Conservation (phyloP, 148 eudicot genomes). For the Rhododendron vialii region DNA sequence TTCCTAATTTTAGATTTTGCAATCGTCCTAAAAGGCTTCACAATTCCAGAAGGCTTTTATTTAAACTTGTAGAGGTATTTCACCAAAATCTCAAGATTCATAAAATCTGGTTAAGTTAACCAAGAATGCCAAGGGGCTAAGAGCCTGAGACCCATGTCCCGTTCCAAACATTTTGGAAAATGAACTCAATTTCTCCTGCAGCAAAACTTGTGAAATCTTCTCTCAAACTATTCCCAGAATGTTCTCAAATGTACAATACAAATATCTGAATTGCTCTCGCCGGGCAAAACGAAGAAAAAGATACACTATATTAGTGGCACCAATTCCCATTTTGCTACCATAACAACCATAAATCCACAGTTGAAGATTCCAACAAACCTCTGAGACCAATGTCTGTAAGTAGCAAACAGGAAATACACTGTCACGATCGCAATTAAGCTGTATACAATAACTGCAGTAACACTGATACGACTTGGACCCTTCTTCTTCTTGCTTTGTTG, state of each 20-base stretch:
- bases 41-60: neutral
- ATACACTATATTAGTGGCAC: neutral
- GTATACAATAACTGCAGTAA: slow-evolving; percentile 49
- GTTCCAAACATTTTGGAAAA: neutral
- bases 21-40: neutral
- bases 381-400: slow-evolving; percentile 64
- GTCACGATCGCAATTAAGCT: slow-evolving; percentile 46
- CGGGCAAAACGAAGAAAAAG: neutral
- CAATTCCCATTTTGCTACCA: neutral
- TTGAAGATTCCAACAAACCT: slow-evolving; percentile 38
- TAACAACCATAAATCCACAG: slow-evolving; percentile 1
- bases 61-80: neutral
- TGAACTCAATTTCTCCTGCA: neutral
- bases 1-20: neutral
- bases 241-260: neutral
- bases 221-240: neutral
- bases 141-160: neutral
- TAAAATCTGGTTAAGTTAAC: neutral
- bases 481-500: slow-evolving; percentile 98
- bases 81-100: neutral
- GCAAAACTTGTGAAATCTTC: neutral
- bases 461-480: slow-evolving; percentile 64
- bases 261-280: neutral
- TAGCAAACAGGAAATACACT: slow-evolving; percentile 59
- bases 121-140: neutral